phyloP scores from a whole-genome alignment of 2,329 filamentous ascomycete species.

The Pezicula carpinea region DNA sequence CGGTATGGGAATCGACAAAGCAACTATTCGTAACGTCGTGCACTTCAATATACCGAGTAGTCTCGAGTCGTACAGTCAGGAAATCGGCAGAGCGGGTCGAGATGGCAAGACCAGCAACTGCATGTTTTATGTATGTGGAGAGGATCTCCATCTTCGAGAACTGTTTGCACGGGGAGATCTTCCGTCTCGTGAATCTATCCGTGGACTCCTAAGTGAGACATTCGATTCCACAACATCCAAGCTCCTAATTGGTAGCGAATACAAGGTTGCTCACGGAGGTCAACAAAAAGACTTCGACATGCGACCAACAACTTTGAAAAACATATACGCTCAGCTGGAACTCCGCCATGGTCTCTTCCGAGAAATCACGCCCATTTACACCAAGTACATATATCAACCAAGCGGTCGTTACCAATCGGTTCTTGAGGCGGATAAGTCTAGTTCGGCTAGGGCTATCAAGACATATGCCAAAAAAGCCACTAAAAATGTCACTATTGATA shows the following conservation, averaged over 20 bases:
- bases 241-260: slow-evolving; percentile 34
- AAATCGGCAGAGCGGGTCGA: slow-evolving; percentile 50
- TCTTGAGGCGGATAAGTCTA: slow-evolving; percentile 33
- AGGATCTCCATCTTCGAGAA: slow-evolving; percentile 54
- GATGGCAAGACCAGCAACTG: slow-evolving; percentile 50
- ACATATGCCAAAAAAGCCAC: slow-evolving; percentile 34
- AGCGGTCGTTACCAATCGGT: slow-evolving; percentile 27
- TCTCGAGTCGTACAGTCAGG: slow-evolving; percentile 53
- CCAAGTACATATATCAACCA: slow-evolving; percentile 46
- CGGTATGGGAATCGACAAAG: slow-evolving; percentile 56
- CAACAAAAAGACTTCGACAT: slow-evolving; percentile 51
- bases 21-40: slow-evolving; percentile 48
- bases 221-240: slow-evolving; percentile 34
- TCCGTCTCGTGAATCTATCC: slow-evolving; percentile 46
- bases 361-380: slow-evolving; percentile 53
- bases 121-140: slow-evolving; percentile 51
- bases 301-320: slow-evolving; percentile 41
- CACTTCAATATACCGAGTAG: slow-evolving; percentile 48
- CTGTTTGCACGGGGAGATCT: slow-evolving; percentile 56
- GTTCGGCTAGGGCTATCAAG: slow-evolving; percentile 40
- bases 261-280: slow-evolving; percentile 40
- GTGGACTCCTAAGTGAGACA: slow-evolving; percentile 44
- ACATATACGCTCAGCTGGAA: slow-evolving; percentile 57
- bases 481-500: slow-evolving; percentile 43
- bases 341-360: slow-evolving; percentile 52